A percentile compares a stretch with the other conserved stretches of the same genome.
Conservation (phyloP, 768 basidiomycete species). For the Lactifluus subvellereus region DNA sequence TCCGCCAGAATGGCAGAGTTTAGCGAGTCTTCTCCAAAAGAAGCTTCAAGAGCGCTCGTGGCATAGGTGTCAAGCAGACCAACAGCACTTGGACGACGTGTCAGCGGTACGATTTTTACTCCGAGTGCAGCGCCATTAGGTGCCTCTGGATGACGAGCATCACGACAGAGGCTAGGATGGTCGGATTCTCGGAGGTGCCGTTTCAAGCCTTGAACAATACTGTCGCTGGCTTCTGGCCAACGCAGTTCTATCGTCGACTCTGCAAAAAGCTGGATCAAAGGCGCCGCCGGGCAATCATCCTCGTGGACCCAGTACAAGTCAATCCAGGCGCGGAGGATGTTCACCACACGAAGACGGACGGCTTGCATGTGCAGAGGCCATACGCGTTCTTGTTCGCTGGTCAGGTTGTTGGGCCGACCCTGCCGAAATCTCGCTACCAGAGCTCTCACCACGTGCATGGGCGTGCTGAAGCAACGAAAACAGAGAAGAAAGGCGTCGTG, state of each 20-base stretch:
- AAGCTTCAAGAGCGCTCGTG: background rate
- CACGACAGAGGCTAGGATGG: background rate
- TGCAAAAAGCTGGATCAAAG: conserved; percentile 29
- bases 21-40: background rate
- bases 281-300: conserved; percentile 39
- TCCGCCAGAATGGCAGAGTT: conserved; percentile 30
- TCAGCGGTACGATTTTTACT: background rate
- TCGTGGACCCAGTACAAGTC: conserved; percentile 25
- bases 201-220: background rate
- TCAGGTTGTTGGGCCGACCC: conserved; percentile 20
- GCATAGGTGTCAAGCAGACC: background rate
- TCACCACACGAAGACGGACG: background rate
- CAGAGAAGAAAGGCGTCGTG: conserved; percentile 57
- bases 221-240: background rate
- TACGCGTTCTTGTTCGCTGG: conserved; percentile 36
- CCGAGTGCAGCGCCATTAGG: background rate
- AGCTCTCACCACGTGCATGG: conserved; percentile 40
- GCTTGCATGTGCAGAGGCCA: conserved; percentile 48
- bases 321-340: conserved; percentile 2
- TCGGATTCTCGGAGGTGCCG: background rate
- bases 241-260: background rate
- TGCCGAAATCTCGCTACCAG: conserved; percentile 49
- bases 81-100: background rate
- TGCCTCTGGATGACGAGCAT: background rate
- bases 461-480: conserved; percentile 62